These are phyloP conservation scores for Rhodomyrtus psidioides DNA, from an alignment of 441 rosid genomes.

Conservation along the genomic window DNA sequence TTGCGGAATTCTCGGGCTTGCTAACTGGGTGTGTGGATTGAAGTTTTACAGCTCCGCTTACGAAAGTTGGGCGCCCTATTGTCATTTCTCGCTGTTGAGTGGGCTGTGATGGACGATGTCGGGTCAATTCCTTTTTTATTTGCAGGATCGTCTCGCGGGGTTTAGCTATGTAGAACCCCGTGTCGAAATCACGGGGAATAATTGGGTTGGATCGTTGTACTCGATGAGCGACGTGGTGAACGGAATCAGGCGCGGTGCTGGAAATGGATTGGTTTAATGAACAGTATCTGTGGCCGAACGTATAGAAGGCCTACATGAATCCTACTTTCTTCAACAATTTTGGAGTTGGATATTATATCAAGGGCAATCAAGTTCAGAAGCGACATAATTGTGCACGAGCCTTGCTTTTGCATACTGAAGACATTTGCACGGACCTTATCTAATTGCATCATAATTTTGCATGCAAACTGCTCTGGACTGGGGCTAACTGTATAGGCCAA, in stretches of 20 bases:
- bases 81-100: too few relatives aligned
- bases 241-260: fast-evolving
- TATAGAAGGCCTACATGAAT: not conserved
- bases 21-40: too few relatives aligned
- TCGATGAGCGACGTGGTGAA: not conserved
- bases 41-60: too few relatives aligned
- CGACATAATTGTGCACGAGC: not conserved
- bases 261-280: not conserved
- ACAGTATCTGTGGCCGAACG: not conserved
- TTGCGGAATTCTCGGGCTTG: too few relatives aligned
- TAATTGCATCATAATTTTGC: too few relatives aligned
- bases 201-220: not conserved
- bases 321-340: not conserved
- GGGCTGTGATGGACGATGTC: not conserved
- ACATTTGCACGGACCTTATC: not conserved
- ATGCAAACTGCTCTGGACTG: not conserved
- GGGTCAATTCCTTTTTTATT: not conserved
- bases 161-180: not conserved
- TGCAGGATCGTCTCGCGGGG: not conserved
- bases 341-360: not conserved
- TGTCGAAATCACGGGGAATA: not conserved
- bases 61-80: too few relatives aligned
- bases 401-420: not conserved
- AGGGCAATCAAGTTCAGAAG: not conserved
- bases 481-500: not conserved